Evolutionary conservation across 805 yeast species (phyloP).

Genomic region (Metschnikowia matae): DNA sequence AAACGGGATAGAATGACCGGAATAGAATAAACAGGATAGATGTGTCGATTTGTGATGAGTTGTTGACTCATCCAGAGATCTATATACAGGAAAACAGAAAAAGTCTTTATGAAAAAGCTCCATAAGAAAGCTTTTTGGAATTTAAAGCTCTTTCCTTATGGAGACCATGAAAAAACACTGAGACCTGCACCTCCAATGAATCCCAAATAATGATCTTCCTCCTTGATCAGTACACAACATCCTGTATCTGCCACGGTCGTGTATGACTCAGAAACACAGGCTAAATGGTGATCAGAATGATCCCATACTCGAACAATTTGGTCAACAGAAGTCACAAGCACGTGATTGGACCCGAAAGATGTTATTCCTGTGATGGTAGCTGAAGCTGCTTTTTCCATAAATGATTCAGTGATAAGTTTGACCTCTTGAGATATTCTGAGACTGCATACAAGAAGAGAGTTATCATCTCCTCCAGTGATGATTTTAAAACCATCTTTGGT

Average conservation of each 20-base stretch:
- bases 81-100: too few relatives aligned
- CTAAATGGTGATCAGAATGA: slow-evolving; percentile 20
- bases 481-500: slow-evolving; percentile 25
- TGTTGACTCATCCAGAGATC: too few relatives aligned
- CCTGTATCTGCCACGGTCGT: slow-evolving; percentile 94
- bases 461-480: slow-evolving; percentile 91
- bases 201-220: slow-evolving; percentile 27
- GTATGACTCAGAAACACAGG: slow-evolving; percentile 41
- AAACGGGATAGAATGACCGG: too few relatives aligned
- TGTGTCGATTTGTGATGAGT: too few relatives aligned
- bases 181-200: slow-evolving; percentile 82
- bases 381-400: slow-evolving; percentile 64
- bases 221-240: slow-evolving; percentile 44
- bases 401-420: slow-evolving; percentile 26
- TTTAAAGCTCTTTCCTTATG: not conserved
- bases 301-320: slow-evolving; percentile 72
- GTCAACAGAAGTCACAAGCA: slow-evolving; percentile 73
- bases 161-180: slow-evolving; percentile 34
- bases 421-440: slow-evolving; percentile 3
- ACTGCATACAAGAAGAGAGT: slow-evolving; percentile 46
- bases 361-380: slow-evolving; percentile 76
- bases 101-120: too few relatives aligned
- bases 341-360: slow-evolving; percentile 20
- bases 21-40: too few relatives aligned
- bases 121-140: too few relatives aligned